Percentiles rank a stretch among this genome's conserved stretches.
Evolutionary conservation across 2,329 filamentous ascomycete species (phyloP).

Genomic region (Verticillium klebahnii): DNA sequence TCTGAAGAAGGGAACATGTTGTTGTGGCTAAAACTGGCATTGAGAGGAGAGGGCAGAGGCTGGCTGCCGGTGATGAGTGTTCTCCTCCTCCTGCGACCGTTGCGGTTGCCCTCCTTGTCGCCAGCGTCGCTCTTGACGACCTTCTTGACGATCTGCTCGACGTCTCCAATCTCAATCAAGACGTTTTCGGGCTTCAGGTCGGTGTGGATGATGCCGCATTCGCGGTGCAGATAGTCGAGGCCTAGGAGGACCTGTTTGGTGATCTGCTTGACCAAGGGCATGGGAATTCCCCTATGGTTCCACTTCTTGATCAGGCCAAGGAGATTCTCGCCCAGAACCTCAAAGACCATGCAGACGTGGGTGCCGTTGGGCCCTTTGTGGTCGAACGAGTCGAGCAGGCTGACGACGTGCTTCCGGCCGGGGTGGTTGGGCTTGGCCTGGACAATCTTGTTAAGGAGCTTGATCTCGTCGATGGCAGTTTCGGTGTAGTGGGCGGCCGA

Average conservation of each 20-base stretch:
- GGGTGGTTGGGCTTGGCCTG: slow-evolving; percentile 92
- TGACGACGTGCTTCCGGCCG: slow-evolving; percentile 91
- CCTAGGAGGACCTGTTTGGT: slow-evolving; percentile 96
- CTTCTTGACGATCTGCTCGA: slow-evolving; percentile 96
- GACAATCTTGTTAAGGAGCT: slow-evolving; percentile 94
- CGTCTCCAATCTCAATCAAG: slow-evolving; percentile 96
- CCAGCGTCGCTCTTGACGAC: slow-evolving; percentile 76
- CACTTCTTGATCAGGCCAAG: slow-evolving; percentile 95
- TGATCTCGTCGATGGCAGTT: slow-evolving; percentile 98
- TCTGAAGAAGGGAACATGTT: slow-evolving; percentile 64
- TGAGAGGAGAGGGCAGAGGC: slow-evolving; percentile 89
- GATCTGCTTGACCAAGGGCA: slow-evolving; percentile 96
- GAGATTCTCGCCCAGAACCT: slow-evolving; percentile 92
- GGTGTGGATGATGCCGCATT: slow-evolving; percentile 98
- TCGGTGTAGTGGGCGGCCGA: slow-evolving; percentile 98
- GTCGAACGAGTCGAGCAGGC: slow-evolving; percentile 92
- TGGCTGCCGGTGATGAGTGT: slow-evolving; percentile 97
- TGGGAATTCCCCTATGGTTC: slow-evolving; percentile 96
- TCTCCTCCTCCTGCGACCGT: slow-evolving; percentile 81
- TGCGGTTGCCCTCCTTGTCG: slow-evolving; percentile 85
- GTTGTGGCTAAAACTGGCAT: slow-evolving; percentile 79
- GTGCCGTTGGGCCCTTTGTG: slow-evolving; percentile 95
- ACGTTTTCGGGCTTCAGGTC: slow-evolving; percentile 98
- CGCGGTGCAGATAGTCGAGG: slow-evolving; percentile 91
- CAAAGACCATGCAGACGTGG: slow-evolving; percentile 99